These are phyloP conservation scores for Trifolium fragiferum DNA, from an alignment of 306 rosid genomes.

Conservation along the genomic window DNA sequence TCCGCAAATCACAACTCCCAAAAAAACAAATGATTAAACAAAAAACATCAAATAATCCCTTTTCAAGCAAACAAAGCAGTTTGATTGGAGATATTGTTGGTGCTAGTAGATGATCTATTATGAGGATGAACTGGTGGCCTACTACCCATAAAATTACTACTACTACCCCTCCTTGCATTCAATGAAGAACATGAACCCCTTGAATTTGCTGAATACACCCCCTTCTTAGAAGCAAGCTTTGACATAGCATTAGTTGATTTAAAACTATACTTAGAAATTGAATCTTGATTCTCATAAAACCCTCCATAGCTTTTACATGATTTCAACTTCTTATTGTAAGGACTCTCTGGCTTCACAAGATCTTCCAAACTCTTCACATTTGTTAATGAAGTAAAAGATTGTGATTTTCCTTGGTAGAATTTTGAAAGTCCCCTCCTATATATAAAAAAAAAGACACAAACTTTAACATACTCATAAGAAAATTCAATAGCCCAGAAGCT, in stretches of 20 bases:
- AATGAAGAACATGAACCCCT: slow-evolving; percentile 46
- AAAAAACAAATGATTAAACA: neutral
- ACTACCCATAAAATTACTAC: slow-evolving; percentile 18
- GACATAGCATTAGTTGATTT: slow-evolving; percentile 9
- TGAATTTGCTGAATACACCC: slow-evolving; percentile 35
- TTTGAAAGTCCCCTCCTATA: slow-evolving; percentile 60
- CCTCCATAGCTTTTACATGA: too few relatives aligned
- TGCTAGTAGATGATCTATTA: slow-evolving; percentile 41
- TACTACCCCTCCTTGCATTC: slow-evolving; percentile 36
- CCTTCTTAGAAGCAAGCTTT: slow-evolving; percentile 31
- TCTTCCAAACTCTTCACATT: slow-evolving; percentile 54
- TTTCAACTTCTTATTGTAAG: slow-evolving; percentile 49
- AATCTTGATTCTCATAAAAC: neutral
- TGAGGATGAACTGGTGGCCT: slow-evolving; percentile 50
- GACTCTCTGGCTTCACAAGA: slow-evolving; percentile 56
- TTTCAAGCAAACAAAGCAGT: slow-evolving; percentile 46
- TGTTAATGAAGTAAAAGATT: slow-evolving; percentile 54
- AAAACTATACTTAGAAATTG: neutral
- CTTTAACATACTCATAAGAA: slow-evolving; percentile 10
- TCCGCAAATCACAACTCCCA: slow-evolving; percentile 21
- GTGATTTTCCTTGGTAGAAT: slow-evolving; percentile 55
- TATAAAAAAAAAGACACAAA: slow-evolving; percentile 7
- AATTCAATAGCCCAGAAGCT: neutral
- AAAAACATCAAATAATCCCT: neutral
- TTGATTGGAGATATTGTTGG: slow-evolving; percentile 36